Evolutionary conservation across 2,329 filamentous ascomycete species (phyloP).

Genomic region (Fusarium compactum): DNA sequence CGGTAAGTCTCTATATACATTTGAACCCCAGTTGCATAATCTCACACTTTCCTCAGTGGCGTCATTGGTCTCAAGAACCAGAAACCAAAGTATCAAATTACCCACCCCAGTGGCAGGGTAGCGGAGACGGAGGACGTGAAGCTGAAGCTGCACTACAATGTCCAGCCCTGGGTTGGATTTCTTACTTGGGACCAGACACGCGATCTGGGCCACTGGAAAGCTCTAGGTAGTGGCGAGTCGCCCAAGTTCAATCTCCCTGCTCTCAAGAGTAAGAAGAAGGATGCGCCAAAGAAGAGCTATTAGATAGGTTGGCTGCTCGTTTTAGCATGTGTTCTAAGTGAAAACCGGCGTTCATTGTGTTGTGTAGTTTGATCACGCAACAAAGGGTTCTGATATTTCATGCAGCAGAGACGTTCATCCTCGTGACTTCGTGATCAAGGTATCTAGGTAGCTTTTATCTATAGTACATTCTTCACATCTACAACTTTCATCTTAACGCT

Average conservation of each 20-base stretch:
- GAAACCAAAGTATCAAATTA: conserved; percentile 96
- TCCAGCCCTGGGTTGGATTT: conserved; percentile 95
- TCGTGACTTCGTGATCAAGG: conserved; percentile 45
- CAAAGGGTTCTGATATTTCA: neutral
- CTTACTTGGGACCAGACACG: conserved; percentile 80
- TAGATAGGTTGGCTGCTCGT: conserved; percentile 16
- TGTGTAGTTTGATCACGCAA: conserved; percentile 7
- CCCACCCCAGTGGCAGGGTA: conserved; percentile 84
- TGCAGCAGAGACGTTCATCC: conserved; percentile 18
- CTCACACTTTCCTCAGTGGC: conserved; percentile 63
- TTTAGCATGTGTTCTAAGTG: conserved; percentile 19
- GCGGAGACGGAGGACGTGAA: conserved; percentile 79
- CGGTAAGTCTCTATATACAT: conserved; percentile 56
- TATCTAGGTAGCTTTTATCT: conserved; percentile 38
- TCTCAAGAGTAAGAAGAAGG: conserved; percentile 69
- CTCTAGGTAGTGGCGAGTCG: conserved; percentile 73
- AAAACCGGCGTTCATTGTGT: conserved; percentile 37
- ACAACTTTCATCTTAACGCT: conserved; percentile 16
- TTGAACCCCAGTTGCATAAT: conserved; percentile 1
- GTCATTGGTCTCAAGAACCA: conserved; percentile 84
- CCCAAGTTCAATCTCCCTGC: conserved; percentile 73
- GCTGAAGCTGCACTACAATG: conserved; percentile 90
- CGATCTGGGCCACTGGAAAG: conserved; percentile 73
- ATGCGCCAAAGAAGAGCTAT: conserved; percentile 39
- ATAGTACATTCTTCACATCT: conserved; percentile 39